Conservation (phyloP, 1,284 basidiomycete species). For the Trichosporon asahii region DNA sequence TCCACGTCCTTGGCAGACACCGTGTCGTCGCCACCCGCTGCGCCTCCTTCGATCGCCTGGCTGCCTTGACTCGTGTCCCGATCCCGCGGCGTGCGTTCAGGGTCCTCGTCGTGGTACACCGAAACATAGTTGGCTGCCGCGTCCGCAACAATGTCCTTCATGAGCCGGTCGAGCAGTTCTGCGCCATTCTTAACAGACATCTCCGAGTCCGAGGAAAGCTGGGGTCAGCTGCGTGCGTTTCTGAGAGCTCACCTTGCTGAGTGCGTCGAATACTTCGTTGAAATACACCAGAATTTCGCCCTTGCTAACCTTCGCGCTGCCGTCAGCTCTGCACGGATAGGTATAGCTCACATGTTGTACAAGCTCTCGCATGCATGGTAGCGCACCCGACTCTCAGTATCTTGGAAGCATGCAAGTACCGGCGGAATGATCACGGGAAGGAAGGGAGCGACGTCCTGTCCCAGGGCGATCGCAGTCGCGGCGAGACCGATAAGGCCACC, state of each 20-base stretch:
- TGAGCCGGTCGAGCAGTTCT: constrained; percentile 90
- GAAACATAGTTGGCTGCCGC: constrained; percentile 93
- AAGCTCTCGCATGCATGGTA: constrained; percentile 83
- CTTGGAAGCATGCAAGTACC: constrained; percentile 88
- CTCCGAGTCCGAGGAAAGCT: constrained; percentile 96
- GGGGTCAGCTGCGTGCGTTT: constrained; percentile 12
- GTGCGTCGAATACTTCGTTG: constrained; percentile 95
- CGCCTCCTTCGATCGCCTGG: constrained; percentile 2
- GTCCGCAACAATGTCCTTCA: constrained; percentile 98
- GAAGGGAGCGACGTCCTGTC: constrained; percentile 87
- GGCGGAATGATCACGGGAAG: constrained; percentile 89
- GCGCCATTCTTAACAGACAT: constrained; percentile 97
- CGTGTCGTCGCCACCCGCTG: background rate
- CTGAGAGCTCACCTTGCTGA: constrained; percentile 74
- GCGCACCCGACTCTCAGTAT: constrained; percentile 89
- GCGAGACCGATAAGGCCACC: constrained; percentile 93
- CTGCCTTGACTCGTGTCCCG: constrained; percentile 54
- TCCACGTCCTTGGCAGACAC: constrained; percentile 1
- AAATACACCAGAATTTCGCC: constrained; percentile 96
- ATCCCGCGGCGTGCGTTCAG: constrained; percentile 28
- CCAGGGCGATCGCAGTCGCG: constrained; percentile 91
- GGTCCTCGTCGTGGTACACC: constrained; percentile 60
- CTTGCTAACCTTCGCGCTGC: constrained; percentile 84
- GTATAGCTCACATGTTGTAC: constrained; percentile 73
- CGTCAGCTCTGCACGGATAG: background rate